Conservation (phyloP, 352 stramenopile genomes). For the Phytophthora melonis region DNA sequence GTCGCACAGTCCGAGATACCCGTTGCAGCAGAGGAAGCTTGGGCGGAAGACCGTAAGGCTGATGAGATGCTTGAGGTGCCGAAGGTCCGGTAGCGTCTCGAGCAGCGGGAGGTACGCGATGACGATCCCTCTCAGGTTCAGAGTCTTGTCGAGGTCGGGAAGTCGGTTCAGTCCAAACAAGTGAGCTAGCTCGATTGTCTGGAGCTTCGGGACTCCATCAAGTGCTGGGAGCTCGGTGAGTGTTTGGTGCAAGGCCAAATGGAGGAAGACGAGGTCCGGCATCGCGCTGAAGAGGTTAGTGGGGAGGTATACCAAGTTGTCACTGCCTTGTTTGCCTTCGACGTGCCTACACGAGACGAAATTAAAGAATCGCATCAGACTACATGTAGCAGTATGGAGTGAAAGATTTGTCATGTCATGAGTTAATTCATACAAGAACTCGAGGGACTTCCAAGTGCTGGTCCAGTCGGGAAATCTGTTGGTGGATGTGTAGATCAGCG, state of each 20-base stretch:
- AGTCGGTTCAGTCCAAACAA: slow-evolving; percentile 26
- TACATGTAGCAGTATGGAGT: background rate
- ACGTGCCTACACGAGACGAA: slow-evolving; percentile 6
- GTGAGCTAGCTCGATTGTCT: slow-evolving; percentile 40
- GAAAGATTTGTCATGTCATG: too few relatives aligned
- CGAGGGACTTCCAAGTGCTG: slow-evolving; percentile 38
- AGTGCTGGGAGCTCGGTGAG: slow-evolving; percentile 41
- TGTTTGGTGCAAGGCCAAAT: slow-evolving; percentile 36
- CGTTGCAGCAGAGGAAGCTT: slow-evolving; percentile 49
- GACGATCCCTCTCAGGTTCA: slow-evolving; percentile 35
- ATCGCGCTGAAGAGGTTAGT: slow-evolving; percentile 43
- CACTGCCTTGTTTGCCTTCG: slow-evolving; percentile 24
- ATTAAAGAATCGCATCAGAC: background rate
- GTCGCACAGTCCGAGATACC: slow-evolving; percentile 40
- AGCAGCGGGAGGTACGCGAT: slow-evolving; percentile 29
- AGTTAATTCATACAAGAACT: slow-evolving; percentile 46
- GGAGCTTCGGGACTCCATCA: slow-evolving; percentile 38
- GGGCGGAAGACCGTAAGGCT: slow-evolving; percentile 26
- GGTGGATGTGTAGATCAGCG: slow-evolving; percentile 44
- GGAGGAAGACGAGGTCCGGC: slow-evolving; percentile 43
- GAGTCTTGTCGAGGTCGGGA: slow-evolving; percentile 33
- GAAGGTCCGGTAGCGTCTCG: slow-evolving; percentile 34
- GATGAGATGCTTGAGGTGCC: slow-evolving; percentile 18
- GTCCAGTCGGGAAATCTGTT: slow-evolving; percentile 34
- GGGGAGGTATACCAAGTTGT: slow-evolving; percentile 38